phyloP scores from a whole-genome alignment of 768 basidiomycete species.

The Coprinopsis strossmayeri region DNA sequence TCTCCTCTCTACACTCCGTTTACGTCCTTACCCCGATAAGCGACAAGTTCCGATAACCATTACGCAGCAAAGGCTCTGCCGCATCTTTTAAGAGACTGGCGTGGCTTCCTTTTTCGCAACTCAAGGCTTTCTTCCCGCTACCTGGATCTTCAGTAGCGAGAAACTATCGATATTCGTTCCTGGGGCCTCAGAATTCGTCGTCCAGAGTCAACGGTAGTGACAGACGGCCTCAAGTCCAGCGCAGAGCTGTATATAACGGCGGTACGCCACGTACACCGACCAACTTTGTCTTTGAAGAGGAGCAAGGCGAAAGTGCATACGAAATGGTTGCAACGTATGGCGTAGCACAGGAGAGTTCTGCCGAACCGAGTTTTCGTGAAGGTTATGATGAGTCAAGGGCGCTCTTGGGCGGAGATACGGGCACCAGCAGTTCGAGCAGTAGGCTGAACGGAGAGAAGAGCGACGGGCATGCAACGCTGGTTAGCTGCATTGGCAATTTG shows the following conservation, averaged over 20 bases:
- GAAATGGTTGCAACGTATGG: slow-evolving; percentile 74
- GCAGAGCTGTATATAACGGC: slow-evolving; percentile 2
- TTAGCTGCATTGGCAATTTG: slow-evolving; percentile 72
- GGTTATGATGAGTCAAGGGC: slow-evolving; percentile 46
- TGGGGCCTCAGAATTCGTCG: not conserved
- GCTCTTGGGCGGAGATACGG: slow-evolving; percentile 43
- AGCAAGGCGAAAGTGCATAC: slow-evolving; percentile 28
- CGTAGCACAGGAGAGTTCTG: slow-evolving; percentile 31
- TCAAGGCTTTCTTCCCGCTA: not conserved
- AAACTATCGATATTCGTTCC: not conserved
- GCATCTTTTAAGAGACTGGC: slow-evolving; percentile 6
- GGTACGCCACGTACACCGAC: slow-evolving; percentile 2
- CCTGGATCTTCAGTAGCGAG: no score
- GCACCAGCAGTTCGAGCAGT: slow-evolving; percentile 15
- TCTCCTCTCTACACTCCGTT: no score
- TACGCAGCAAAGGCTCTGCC: slow-evolving; percentile 2
- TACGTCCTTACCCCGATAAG: no score
- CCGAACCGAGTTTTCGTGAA: slow-evolving; percentile 18
- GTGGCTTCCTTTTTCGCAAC: slow-evolving; percentile 5
- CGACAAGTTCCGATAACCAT: not conserved
- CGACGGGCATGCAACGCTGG: slow-evolving; percentile 66
- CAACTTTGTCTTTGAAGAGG: not conserved
- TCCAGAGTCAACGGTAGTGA: not conserved
- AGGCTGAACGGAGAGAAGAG: slow-evolving; percentile 15
- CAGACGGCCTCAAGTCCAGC: slow-evolving; percentile 1